Percentiles rank a stretch among this genome's conserved stretches.
phyloP scores from a whole-genome alignment of 2,329 filamentous ascomycete species.

The Septoria linicola region DNA sequence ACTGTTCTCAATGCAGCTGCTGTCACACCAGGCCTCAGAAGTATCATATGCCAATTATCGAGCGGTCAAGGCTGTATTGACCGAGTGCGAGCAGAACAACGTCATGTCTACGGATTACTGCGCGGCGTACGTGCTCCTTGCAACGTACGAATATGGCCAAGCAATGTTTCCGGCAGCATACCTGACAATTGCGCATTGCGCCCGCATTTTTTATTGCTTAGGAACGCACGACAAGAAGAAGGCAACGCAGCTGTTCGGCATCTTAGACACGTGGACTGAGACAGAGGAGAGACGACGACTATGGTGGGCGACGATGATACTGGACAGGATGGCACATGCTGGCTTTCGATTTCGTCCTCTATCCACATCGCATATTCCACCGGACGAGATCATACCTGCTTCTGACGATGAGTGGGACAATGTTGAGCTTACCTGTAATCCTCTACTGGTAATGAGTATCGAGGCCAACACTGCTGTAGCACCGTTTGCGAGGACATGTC shows the following conservation, averaged over 20 bases:
- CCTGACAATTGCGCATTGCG: slow-evolving; percentile 16
- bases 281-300: slow-evolving; percentile 25
- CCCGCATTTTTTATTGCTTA: slow-evolving; percentile 16
- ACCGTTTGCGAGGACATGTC: slow-evolving; percentile 26
- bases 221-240: slow-evolving; percentile 25
- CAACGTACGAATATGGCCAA: slow-evolving; percentile 22
- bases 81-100: slow-evolving; percentile 19
- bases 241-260: slow-evolving; percentile 19
- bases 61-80: slow-evolving; percentile 18
- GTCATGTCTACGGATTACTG: slow-evolving; percentile 20
- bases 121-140: slow-evolving; percentile 23
- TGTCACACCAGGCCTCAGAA: slow-evolving; percentile 9
- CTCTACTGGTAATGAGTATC: slow-evolving; percentile 27
- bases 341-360: slow-evolving; percentile 24
- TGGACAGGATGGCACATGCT: slow-evolving; percentile 24
- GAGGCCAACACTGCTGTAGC: slow-evolving; percentile 23
- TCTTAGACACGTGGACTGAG: slow-evolving; percentile 22
- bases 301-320: slow-evolving; percentile 26
- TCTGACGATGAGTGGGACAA: slow-evolving; percentile 19
- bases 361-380: slow-evolving; percentile 12
- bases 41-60: slow-evolving; percentile 5
- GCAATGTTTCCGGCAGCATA: slow-evolving; percentile 25
- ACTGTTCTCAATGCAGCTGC: slow-evolving; percentile 19
- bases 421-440: slow-evolving; percentile 23
- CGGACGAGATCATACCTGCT: slow-evolving; percentile 23